Evolutionary conservation across 345 rosid species (phyloP).

Genomic region (Pugionium dolabratum): DNA sequence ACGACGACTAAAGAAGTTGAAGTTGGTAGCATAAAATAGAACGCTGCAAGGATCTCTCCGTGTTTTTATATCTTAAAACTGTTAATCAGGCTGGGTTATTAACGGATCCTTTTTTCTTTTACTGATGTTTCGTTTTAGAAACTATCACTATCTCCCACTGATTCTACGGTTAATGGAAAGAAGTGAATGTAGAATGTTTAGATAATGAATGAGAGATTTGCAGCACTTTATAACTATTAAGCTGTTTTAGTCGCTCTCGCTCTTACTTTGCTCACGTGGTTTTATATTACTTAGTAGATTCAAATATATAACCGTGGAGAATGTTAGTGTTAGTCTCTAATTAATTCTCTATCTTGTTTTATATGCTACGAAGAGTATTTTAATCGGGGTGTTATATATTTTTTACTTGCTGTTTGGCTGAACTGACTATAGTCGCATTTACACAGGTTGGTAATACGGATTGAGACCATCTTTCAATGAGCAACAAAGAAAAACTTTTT

Average conservation of each 20-base stretch:
- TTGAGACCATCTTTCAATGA: not conserved
- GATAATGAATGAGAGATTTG: slow-evolving; percentile 46
- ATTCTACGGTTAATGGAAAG: slow-evolving; percentile 30
- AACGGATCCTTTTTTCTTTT: not conserved
- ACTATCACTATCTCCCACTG: slow-evolving; percentile 33
- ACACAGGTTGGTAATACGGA: slow-evolving; percentile 12
- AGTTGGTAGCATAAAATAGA: slow-evolving; percentile 34
- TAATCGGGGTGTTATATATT: slow-evolving; percentile 3
- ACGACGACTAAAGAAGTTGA: slow-evolving; percentile 64
- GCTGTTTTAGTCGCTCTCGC: not conserved
- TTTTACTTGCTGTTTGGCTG: slow-evolving; percentile 16
- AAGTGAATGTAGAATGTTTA: slow-evolving; percentile 24
- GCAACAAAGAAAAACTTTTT: slow-evolving; percentile 8
- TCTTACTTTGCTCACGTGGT: too few relatives aligned
- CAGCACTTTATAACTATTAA: slow-evolving; percentile 23
- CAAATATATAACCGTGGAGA: too few relatives aligned
- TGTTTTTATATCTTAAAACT: slow-evolving; percentile 19
- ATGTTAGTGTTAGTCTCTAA: too few relatives aligned
- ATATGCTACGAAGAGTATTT: not conserved
- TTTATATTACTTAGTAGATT: too few relatives aligned
- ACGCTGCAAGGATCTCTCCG: slow-evolving; percentile 34
- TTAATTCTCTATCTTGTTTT: not conserved
- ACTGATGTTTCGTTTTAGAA: slow-evolving; percentile 30
- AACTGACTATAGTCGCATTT: slow-evolving; percentile 2
- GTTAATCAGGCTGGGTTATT: slow-evolving; percentile 22